phyloP scores from a whole-genome alignment of 2,329 filamentous ascomycete genomes.

The Hypoxylon sp. region DNA sequence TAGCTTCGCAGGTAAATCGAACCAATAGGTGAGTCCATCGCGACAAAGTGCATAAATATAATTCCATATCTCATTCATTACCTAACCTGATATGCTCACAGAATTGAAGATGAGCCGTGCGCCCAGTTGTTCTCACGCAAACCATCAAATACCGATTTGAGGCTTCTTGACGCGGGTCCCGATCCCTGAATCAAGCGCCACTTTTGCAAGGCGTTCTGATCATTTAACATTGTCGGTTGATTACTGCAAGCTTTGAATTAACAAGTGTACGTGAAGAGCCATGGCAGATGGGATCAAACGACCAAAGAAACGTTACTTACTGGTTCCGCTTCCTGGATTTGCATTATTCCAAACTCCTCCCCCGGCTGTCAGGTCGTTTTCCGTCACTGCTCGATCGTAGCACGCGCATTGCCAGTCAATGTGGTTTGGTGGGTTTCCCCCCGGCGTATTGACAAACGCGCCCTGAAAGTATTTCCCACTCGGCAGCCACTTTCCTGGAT shows the following conservation, averaged over 20 bases:
- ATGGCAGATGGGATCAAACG: not conserved
- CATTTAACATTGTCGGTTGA: slow-evolving; percentile 40
- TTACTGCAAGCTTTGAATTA: slow-evolving; percentile 30
- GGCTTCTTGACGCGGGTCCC: not conserved
- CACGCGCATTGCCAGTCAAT: slow-evolving; percentile 46
- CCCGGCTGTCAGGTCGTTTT: slow-evolving; percentile 33
- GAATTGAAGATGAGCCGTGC: not conserved
- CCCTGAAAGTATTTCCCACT: slow-evolving; percentile 42
- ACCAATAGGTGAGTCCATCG: not conserved
- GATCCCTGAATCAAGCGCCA: not conserved
- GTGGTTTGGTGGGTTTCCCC: slow-evolving; percentile 39
- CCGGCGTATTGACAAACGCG: slow-evolving; percentile 45
- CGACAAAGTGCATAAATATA: not conserved
- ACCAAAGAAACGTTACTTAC: slow-evolving; percentile 24
- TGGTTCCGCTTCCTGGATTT: slow-evolving; percentile 46
- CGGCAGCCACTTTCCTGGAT: slow-evolving; percentile 44
- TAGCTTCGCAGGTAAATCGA: not conserved
- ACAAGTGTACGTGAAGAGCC: not conserved
- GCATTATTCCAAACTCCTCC: slow-evolving; percentile 45
- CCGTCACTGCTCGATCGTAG: slow-evolving; percentile 40
- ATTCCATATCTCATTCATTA: not conserved
- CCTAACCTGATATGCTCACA: slow-evolving; percentile 7
- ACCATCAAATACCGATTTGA: not conserved
- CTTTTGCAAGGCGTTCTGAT: not conserved
- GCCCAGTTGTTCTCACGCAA: not conserved